Evolutionary conservation across 306 rosid species (phyloP).

Genomic region (Gleditsia sinensis): DNA sequence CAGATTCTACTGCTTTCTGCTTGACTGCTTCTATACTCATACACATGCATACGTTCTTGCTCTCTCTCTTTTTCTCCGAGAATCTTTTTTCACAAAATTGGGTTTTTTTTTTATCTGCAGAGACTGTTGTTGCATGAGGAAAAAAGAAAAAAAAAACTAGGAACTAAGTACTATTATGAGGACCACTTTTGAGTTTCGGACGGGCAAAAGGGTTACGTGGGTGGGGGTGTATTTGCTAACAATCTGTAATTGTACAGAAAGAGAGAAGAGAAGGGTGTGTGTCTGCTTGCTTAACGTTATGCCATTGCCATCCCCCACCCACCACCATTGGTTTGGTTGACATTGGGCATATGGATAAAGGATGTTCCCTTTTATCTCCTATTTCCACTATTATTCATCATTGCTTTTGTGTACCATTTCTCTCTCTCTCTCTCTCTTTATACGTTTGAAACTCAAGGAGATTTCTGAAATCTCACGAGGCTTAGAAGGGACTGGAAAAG

Average conservation of each 20-base stretch:
- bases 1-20: constrained; percentile 30
- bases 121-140: no score
- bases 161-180: constrained; percentile 11
- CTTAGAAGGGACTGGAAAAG: not conserved
- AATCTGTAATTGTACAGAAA: not conserved
- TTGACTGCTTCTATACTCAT: no score
- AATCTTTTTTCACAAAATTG: constrained; percentile 1
- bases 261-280: not conserved
- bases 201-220: not conserved
- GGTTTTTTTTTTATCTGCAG: not conserved
- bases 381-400: not conserved
- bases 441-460: not conserved
- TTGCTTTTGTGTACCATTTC: constrained; percentile 28
- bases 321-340: constrained; percentile 40
- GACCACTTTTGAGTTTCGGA: constrained; percentile 27
- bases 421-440: not conserved
- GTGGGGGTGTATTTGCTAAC: constrained; percentile 25
- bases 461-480: not conserved
- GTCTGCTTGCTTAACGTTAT: not conserved
- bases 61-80: not conserved
- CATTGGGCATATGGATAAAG: constrained; percentile 35
- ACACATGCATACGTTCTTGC: not conserved
- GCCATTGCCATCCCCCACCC: constrained; percentile 15
- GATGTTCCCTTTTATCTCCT: constrained; percentile 12
- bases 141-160: not conserved